Conservation (phyloP, 805 yeast species). For the Nakazawaea laoshanensis region DNA sequence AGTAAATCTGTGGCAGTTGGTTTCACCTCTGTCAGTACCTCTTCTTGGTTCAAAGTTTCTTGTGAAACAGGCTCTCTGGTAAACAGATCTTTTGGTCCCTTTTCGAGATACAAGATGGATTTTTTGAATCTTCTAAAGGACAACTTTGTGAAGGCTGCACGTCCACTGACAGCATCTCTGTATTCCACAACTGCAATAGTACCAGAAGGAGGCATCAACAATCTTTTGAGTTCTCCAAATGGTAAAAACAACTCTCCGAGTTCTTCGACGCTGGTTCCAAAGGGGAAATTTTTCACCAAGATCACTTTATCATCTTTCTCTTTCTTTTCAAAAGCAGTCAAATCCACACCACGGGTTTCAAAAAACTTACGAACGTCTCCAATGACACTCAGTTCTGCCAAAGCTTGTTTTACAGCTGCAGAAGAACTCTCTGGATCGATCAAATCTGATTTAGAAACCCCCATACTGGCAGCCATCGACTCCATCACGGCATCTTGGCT, state of each 20-base stretch:
- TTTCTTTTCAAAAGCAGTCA: constrained; percentile 54
- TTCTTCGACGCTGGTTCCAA: constrained; percentile 75
- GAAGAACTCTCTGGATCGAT: constrained; percentile 80
- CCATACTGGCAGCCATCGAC: constrained; percentile 78
- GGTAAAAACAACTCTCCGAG: constrained; percentile 73
- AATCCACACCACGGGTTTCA: constrained; percentile 78
- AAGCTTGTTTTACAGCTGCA: constrained; percentile 92
- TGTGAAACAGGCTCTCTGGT: constrained; percentile 41
- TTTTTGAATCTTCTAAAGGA: constrained; percentile 85
- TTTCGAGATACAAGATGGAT: constrained; percentile 81
- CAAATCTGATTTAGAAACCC: constrained; percentile 73
- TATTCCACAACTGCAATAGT: constrained; percentile 92
- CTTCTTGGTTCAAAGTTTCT: constrained; percentile 27
- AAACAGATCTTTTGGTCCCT: constrained; percentile 84
- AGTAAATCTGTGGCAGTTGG: constrained; percentile 35
- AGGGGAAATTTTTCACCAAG: constrained; percentile 85
- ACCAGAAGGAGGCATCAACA: constrained; percentile 93
- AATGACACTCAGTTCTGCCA: constrained; percentile 94
- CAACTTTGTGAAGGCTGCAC: constrained; percentile 81
- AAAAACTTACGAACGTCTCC: constrained; percentile 86
- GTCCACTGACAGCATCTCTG: constrained; percentile 72
- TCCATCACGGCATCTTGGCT: constrained; percentile 88
- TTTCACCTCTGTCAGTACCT: constrained; percentile 32
- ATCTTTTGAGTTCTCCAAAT: constrained; percentile 70
- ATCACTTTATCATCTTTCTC: constrained; percentile 77